These are phyloP conservation scores for Hygrophila difformis DNA, from an alignment of 257 asterid genomes.

Conservation along the genomic window DNA sequence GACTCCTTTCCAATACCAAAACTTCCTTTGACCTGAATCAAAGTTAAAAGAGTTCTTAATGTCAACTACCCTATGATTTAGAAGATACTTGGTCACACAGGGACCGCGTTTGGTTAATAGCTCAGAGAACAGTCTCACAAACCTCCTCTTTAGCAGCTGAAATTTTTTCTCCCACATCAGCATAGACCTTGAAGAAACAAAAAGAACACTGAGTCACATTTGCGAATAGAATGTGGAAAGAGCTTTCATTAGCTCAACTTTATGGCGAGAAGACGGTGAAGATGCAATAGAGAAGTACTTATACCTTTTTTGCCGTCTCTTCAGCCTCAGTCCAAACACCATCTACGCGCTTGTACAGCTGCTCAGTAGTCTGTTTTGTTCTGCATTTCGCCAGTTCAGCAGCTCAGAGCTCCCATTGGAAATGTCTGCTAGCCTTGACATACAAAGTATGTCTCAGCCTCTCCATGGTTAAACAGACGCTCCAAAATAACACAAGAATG, in stretches of 20 bases:
- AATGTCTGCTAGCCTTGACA: constrained; percentile 97
- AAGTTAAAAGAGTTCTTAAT: constrained; percentile 6
- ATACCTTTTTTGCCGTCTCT: constrained; percentile 81
- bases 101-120: neutral
- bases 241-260: constrained; percentile 1
- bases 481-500: constrained; percentile 10
- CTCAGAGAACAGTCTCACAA: constrained; percentile 17
- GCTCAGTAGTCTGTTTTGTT: constrained; percentile 93
- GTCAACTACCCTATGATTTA: too few relatives aligned
- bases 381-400: constrained; percentile 98
- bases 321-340: constrained; percentile 94
- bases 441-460: constrained; percentile 99
- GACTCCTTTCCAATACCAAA: constrained; percentile 69
- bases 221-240: neutral
- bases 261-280: neutral
- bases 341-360: constrained; percentile 89
- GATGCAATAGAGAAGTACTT: neutral
- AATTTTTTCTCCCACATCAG: constrained; percentile 71
- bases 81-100: neutral
- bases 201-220: constrained; percentile 13
- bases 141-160: constrained; percentile 90
- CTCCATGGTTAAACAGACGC: constrained; percentile 21
- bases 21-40: constrained; percentile 62
- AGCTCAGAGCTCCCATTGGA: constrained; percentile 81
- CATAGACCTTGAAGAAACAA: constrained; percentile 49